phyloP scores from a whole-genome alignment of 2,329 filamentous ascomycete genomes.

The Tolypocladium tropicale region DNA sequence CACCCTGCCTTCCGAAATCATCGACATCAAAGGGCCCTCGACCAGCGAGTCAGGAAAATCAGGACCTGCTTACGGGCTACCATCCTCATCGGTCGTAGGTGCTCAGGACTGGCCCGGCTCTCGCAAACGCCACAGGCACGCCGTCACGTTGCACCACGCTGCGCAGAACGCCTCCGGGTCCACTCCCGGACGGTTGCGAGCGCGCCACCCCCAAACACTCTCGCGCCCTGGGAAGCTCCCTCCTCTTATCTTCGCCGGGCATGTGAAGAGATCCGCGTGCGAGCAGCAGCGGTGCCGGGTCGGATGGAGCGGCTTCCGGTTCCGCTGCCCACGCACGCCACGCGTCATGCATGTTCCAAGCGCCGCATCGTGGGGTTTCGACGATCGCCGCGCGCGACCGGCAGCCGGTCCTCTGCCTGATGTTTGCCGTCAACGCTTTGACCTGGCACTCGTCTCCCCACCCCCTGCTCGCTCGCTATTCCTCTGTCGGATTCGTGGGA shows the following conservation, averaged over 20 bases:
- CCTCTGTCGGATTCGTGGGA: neutral
- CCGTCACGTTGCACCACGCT: neutral
- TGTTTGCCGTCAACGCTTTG: neutral
- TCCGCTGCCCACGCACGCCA: neutral
- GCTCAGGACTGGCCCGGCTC: neutral
- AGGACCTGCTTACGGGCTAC: neutral
- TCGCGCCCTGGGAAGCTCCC: neutral
- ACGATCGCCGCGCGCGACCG: neutral
- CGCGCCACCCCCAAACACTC: neutral
- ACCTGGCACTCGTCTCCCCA: neutral
- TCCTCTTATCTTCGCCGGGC: neutral
- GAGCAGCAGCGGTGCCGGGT: neutral
- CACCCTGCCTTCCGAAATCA: too few relatives aligned
- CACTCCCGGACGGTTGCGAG: neutral
- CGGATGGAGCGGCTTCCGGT: neutral
- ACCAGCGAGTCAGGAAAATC: neutral
- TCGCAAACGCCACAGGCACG: neutral
- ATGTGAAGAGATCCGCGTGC: neutral
- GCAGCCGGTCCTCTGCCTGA: neutral
- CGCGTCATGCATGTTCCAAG: neutral
- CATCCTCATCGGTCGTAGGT: neutral
- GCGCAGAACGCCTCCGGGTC: neutral
- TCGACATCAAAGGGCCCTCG: neutral
- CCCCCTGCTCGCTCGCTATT: neutral
- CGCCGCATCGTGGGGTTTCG: neutral